phyloP scores from a whole-genome alignment of 208 protist genomes.

The Acanthamoeba triangularis region DNA sequence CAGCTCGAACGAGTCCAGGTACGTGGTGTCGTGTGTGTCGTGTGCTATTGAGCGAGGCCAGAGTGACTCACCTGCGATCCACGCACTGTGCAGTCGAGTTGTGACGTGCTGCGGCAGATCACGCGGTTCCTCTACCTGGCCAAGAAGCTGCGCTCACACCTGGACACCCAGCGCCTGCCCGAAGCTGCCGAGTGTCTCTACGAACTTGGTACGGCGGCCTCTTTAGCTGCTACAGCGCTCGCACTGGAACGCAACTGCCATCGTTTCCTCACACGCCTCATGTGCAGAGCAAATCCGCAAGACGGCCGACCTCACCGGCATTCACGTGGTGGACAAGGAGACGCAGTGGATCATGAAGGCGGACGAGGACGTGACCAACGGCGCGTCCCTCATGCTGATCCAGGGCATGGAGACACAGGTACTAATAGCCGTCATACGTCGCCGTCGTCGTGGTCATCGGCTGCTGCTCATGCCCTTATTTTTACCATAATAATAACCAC shows the following conservation, averaged over 20 bases:
- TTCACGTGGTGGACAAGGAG: constrained; percentile 80
- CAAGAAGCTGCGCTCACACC: constrained; percentile 81
- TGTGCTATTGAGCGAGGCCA: not conserved
- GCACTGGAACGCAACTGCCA: too few relatives aligned
- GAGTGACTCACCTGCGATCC: too few relatives aligned
- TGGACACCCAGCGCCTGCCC: constrained; percentile 79
- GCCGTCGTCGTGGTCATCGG: not conserved
- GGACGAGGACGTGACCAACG: constrained; percentile 80
- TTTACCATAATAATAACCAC: not conserved
- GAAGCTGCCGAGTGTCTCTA: constrained; percentile 83
- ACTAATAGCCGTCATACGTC: not conserved
- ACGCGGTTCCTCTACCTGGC: constrained; percentile 78
- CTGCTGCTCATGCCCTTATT: not conserved
- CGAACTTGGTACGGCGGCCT: constrained; percentile 78
- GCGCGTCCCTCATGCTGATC: constrained; percentile 73
- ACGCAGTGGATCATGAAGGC: constrained; percentile 80
- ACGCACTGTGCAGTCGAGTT: constrained; percentile 37
- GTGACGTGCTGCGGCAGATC: constrained; percentile 80
- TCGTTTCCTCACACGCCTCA: constrained; percentile 34
- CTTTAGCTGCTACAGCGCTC: too few relatives aligned
- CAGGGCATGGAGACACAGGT: constrained; percentile 85
- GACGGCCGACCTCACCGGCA: constrained; percentile 77
- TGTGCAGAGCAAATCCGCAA: constrained; percentile 77
- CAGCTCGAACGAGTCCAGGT: constrained; percentile 82
- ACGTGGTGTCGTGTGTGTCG: not conserved